These are phyloP conservation scores for Boehmeria nivea DNA, from an alignment of 306 rosid species.

Conservation along the genomic window DNA sequence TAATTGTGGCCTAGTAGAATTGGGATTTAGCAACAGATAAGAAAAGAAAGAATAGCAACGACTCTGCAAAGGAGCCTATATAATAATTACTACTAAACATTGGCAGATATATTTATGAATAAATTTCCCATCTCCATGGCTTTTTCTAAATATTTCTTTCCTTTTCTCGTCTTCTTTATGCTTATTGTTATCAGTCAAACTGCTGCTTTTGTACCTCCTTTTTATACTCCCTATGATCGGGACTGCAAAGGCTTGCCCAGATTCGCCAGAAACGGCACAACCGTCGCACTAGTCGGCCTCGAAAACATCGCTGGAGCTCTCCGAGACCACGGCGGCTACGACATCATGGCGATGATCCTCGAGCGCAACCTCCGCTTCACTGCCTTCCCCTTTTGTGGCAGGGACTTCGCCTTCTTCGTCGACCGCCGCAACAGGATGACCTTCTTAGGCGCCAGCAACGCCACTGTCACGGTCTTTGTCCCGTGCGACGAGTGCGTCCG, in stretches of 20 bases:
- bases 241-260: not conserved
- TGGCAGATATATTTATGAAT: too few relatives aligned
- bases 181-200: too few relatives aligned
- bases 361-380: not conserved
- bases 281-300: not conserved
- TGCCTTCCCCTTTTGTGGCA: not conserved
- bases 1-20: too few relatives aligned
- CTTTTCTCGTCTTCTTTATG: too few relatives aligned
- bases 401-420: not conserved
- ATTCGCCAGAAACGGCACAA: not conserved
- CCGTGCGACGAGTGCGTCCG: not conserved
- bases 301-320: not conserved
- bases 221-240: not conserved
- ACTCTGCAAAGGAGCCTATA: too few relatives aligned
- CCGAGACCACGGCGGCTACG: not conserved
- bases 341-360: not conserved
- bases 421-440: not conserved
- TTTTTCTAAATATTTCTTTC: too few relatives aligned
- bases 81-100: too few relatives aligned
- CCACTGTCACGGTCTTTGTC: not conserved
- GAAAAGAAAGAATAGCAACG: too few relatives aligned
- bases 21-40: too few relatives aligned
- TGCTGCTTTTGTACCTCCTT: too few relatives aligned
- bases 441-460: not conserved
- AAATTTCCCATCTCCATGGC: too few relatives aligned